phyloP scores from a whole-genome alignment of 1,139 yeast genomes.

The Petasospora fabianii region DNA sequence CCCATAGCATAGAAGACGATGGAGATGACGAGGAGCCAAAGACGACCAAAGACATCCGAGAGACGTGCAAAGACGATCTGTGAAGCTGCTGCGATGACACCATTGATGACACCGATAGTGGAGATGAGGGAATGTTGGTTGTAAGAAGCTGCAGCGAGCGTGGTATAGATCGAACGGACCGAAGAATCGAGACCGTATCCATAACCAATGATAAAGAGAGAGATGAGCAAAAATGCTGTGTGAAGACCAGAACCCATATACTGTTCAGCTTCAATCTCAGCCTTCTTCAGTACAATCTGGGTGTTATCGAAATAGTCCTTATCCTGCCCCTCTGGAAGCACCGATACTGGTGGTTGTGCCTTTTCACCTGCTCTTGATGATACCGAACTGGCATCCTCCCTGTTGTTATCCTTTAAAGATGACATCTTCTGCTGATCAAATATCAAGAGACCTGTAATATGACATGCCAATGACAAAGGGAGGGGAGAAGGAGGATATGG shows the following conservation, averaged over 20 bases:
- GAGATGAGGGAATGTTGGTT: slow-evolving; percentile 56
- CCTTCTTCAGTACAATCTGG: slow-evolving; percentile 31
- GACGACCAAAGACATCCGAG: slow-evolving; percentile 68
- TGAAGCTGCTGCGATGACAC: slow-evolving; percentile 68
- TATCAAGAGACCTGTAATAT: no score
- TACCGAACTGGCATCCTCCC: no score
- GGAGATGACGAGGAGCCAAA: slow-evolving; percentile 50
- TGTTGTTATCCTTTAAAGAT: no score
- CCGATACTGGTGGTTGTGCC: no score
- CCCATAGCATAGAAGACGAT: slow-evolving; percentile 64
- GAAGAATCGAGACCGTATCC: slow-evolving; percentile 65
- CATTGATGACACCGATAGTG: slow-evolving; percentile 58
- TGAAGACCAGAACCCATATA: slow-evolving; percentile 23
- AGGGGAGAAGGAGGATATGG: no score
- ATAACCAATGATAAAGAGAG: slow-evolving; percentile 58
- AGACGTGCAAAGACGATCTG: slow-evolving; percentile 69
- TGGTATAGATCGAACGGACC: slow-evolving; percentile 46
- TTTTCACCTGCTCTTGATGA: no score
- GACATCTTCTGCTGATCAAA: no score
- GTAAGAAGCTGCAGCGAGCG: slow-evolving; percentile 56
- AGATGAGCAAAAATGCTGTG: slow-evolving; percentile 35
- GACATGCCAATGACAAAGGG: no score
- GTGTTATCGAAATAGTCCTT: not conserved
- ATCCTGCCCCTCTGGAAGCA: no score
- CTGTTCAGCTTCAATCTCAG: slow-evolving; percentile 40